phyloP scores from a whole-genome alignment of 2,329 filamentous ascomycete species.

The Pseudogymnoascus sp. region DNA sequence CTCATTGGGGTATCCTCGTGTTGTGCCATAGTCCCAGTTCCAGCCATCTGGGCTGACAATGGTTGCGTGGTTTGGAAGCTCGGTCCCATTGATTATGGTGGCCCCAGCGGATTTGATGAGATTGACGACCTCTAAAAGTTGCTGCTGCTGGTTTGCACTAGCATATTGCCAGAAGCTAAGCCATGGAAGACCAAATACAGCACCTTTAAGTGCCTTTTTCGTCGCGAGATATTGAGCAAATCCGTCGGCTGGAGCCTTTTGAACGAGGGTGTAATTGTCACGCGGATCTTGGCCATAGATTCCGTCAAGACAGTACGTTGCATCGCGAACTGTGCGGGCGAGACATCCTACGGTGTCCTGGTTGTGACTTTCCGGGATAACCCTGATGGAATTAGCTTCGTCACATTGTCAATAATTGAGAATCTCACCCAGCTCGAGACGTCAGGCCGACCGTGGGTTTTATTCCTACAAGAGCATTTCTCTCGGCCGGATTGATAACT shows the following conservation, averaged over 20 bases:
- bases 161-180: slow-evolving; percentile 61
- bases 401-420: background rate
- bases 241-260: slow-evolving; percentile 46
- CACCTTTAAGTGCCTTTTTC: slow-evolving; percentile 48
- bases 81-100: slow-evolving; percentile 61
- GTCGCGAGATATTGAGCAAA: slow-evolving; percentile 48
- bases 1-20: slow-evolving; percentile 59
- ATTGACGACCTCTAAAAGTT: slow-evolving; percentile 44
- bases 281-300: slow-evolving; percentile 58
- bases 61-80: slow-evolving; percentile 55
- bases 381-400: slow-evolving; percentile 45
- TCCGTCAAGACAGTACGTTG: slow-evolving; percentile 56
- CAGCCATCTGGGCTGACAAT: slow-evolving; percentile 62
- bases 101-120: slow-evolving; percentile 56
- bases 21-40: slow-evolving; percentile 64
- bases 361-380: slow-evolving; percentile 60
- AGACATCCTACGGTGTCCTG: slow-evolving; percentile 65
- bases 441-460: slow-evolving; percentile 71
- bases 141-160: slow-evolving; percentile 45
- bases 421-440: slow-evolving; percentile 45
- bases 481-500: slow-evolving; percentile 65
- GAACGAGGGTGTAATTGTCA: slow-evolving; percentile 60
- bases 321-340: slow-evolving; percentile 62
- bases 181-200: slow-evolving; percentile 66
- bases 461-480: slow-evolving; percentile 63